A percentile compares a stretch with the other conserved stretches of the same genome.
Evolutionary conservation across 768 basidiomycete species (phyloP).

Genomic region (Leccinum boreale): DNA sequence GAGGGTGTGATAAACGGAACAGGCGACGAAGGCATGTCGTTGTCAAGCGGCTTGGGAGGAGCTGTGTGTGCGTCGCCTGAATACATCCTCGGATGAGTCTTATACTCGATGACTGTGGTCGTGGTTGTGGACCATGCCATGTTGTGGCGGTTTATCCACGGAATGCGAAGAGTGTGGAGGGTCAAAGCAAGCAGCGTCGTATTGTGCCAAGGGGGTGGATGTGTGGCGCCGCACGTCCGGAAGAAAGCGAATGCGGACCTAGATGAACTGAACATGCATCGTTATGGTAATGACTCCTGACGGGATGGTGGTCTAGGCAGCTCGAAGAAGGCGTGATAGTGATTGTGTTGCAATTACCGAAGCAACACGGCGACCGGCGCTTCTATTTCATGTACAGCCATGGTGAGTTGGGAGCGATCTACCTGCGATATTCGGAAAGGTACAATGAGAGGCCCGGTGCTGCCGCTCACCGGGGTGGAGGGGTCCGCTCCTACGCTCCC

Average conservation of each 20-base stretch:
- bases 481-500: constrained; percentile 7
- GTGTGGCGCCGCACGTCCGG: constrained; percentile 7
- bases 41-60: constrained; percentile 13
- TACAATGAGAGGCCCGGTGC: constrained; percentile 6
- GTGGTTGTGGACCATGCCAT: constrained; percentile 17
- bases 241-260: constrained; percentile 11
- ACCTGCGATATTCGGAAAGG: constrained; percentile 5
- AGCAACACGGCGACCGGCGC: constrained; percentile 20
- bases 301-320: constrained; percentile 13
- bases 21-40: constrained; percentile 26
- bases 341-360: constrained; percentile 26
- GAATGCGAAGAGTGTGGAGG: constrained; percentile 14
- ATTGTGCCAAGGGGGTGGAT: constrained; percentile 17
- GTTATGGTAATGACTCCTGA: constrained; percentile 15
- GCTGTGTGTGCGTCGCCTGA: constrained; percentile 15
- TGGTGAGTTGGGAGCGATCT: constrained; percentile 13
- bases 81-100: constrained; percentile 6
- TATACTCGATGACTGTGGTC: constrained; percentile 18
- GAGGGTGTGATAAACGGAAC: constrained; percentile 26
- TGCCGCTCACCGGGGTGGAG: constrained; percentile 13
- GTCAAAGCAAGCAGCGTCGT: constrained; percentile 8
- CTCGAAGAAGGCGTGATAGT: constrained; percentile 18
- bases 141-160: constrained; percentile 15
- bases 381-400: constrained; percentile 28
- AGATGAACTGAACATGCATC: constrained; percentile 7